Percentiles rank a stretch among this genome's conserved stretches.
phyloP scores from a whole-genome alignment of 2,329 filamentous ascomycete species.

The Ceratocystis destructans region DNA sequence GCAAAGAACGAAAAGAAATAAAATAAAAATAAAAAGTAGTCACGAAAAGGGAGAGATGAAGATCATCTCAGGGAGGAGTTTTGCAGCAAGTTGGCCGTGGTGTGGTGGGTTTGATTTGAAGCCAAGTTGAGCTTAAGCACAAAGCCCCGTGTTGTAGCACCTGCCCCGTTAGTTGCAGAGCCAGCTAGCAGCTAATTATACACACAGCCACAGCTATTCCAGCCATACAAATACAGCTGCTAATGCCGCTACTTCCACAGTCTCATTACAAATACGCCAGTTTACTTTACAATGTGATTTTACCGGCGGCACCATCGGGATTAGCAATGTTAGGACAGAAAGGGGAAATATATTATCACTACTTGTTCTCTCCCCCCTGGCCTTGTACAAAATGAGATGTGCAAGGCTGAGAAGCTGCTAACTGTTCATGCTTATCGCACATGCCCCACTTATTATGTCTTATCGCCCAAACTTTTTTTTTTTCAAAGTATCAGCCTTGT shows the following conservation, averaged over 20 bases:
- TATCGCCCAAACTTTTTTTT: conserved; percentile 15
- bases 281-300: too few species aligned
- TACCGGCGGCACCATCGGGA: not conserved
- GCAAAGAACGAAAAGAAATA: conserved; percentile 13
- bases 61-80: not conserved
- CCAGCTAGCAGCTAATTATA: too few species aligned
- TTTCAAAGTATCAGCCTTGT: conserved; percentile 19
- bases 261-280: too few species aligned
- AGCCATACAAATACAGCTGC: too few species aligned
- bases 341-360: too few species aligned
- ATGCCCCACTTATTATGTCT: conserved; percentile 14
- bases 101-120: not conserved
- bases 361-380: too few species aligned
- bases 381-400: not conserved
- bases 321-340: too few species aligned
- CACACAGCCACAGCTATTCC: not conserved
- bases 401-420: conserved; percentile 19
- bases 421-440: not conserved
- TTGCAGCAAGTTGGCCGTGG: not conserved
- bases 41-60: conserved; percentile 9
- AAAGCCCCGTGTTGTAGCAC: not conserved
- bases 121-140: conserved; percentile 6
- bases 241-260: too few species aligned
- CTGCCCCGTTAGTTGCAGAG: not conserved
- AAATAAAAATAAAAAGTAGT: conserved; percentile 10